Base-by-base conservation (phyloP, 768 basidiomycete species). In the Ramaria sp. region DNA sequence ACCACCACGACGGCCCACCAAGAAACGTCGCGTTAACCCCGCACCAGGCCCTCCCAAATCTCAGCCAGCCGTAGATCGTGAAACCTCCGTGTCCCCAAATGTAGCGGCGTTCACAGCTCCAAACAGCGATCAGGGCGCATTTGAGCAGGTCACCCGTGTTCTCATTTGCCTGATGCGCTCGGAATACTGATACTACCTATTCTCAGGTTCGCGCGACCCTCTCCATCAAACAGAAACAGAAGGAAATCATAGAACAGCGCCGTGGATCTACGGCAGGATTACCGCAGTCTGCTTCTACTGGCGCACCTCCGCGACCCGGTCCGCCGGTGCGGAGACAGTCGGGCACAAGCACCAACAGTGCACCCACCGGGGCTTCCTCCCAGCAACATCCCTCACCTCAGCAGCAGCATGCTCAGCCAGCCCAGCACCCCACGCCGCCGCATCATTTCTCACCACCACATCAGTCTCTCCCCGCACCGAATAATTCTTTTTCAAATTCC, bases 231-330 rank as follows among this genome's bases (percentile, higher is more conserved):
- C 48, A 49, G 27, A 82, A 82, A 62, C 87, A 84, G 68, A 82
- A 86, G 68, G 78, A 81, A 48, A 71, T 83, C 57, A 80, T 83
- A 54, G 83, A 88, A 66, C 83, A 84, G 69, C 78, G 84, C 50
- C 71, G 86, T 61, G 83, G 78, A 10, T 83, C 83, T 65, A 70
- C 75, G 13, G 80, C 74, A 31, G 74, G 71, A 13, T 15, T 55
- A 11, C 13, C 47, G 13, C 42, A 47, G 53, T 45, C 41, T 7
- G 6, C 51, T 19, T 41, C 38, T 13, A 47, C 53, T 24, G 53
- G 45, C 12, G 15, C 42, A 9, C 41, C 52, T 12, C 27, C 51
- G 19, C 33, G 34, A 9, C 51, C 51, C 10, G 37, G 51, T 7
- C 51, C 51, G 7, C 17, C 34, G 20, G 37, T 52, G 13, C 51